Evolutionary conservation across 2,329 filamentous ascomycete genomes (phyloP).

Genomic region (Cytospora mali): DNA sequence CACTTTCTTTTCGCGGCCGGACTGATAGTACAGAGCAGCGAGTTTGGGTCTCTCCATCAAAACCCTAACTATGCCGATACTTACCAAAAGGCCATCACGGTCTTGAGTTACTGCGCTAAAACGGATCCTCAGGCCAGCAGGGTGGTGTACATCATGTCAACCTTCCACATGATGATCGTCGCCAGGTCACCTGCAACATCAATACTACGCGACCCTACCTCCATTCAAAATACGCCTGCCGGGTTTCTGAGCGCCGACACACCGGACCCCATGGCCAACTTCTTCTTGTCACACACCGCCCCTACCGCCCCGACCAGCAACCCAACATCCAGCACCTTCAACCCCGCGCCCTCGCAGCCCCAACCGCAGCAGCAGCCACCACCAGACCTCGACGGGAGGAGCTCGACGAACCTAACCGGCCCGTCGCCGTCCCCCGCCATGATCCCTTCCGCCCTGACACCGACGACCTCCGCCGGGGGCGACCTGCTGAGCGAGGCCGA

Average conservation of each 20-base stretch:
- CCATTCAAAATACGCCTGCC: slow-evolving; percentile 22
- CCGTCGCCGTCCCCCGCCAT: slow-evolving; percentile 18
- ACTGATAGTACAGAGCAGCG: slow-evolving; percentile 58
- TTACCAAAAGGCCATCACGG: slow-evolving; percentile 44
- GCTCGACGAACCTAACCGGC: slow-evolving; percentile 8
- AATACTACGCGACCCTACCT: slow-evolving; percentile 16
- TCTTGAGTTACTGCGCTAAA: slow-evolving; percentile 52
- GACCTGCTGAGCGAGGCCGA: slow-evolving; percentile 22
- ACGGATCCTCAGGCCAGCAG: slow-evolving; percentile 53
- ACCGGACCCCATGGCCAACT: slow-evolving; percentile 27
- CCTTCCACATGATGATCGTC: slow-evolving; percentile 41
- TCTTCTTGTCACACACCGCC: slow-evolving; percentile 21
- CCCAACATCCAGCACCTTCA: slow-evolving; percentile 1
- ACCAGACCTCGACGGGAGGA: slow-evolving; percentile 4
- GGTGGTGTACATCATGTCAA: slow-evolving; percentile 52
- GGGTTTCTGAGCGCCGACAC: slow-evolving; percentile 16
- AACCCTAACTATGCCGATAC: slow-evolving; percentile 45
- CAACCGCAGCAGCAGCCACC: neutral
- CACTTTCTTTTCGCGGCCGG: slow-evolving; percentile 60
- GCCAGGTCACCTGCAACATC: slow-evolving; percentile 8
- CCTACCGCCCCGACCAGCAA: slow-evolving; percentile 6
- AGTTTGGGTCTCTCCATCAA: slow-evolving; percentile 54
- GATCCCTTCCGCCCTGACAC: slow-evolving; percentile 19
- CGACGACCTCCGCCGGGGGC: slow-evolving; percentile 16
- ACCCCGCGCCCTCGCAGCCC: neutral